Conservation (phyloP, 345 rosid species). For the Eutrema yunnanense region DNA sequence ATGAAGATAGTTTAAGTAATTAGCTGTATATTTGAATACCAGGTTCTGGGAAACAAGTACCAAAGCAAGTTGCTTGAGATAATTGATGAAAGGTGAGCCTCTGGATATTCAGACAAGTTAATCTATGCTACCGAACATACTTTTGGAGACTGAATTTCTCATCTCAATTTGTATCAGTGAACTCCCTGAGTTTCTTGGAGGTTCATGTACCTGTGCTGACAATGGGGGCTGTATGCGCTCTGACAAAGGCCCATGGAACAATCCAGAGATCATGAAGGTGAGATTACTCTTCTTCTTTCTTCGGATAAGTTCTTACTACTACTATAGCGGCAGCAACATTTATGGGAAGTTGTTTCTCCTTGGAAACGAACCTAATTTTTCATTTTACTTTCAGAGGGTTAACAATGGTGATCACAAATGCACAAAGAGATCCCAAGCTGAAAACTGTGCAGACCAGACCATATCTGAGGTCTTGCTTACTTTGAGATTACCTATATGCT, state of each 20-base stretch:
- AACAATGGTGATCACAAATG: constrained; percentile 69
- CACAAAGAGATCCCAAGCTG: constrained; percentile 29
- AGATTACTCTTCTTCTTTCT: neutral
- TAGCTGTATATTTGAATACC: constrained; percentile 7
- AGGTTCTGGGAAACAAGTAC: constrained; percentile 95
- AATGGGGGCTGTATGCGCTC: constrained; percentile 87
- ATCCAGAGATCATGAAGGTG: constrained; percentile 71
- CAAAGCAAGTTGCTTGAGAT: constrained; percentile 94
- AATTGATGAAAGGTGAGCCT: constrained; percentile 60
- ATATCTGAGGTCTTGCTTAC: constrained; percentile 42
- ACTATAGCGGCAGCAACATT: neutral
- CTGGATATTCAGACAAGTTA: neutral
- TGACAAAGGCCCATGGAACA: constrained; percentile 96
- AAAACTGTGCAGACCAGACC: constrained; percentile 38
- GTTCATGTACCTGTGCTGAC: constrained; percentile 81
- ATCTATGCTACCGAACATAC: neutral
- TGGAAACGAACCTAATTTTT: neutral
- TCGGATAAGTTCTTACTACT: neutral
- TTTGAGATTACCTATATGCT: neutral
- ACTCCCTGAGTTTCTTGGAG: constrained; percentile 88
- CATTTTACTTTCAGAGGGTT: constrained; percentile 50
- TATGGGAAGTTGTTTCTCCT: neutral
- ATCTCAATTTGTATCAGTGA: constrained; percentile 43
- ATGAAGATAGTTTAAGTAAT: constrained; percentile 5
- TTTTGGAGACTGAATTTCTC: neutral